Evolutionary conservation across 768 basidiomycete genomes (phyloP), one percentile per base, ranked within the genome.

Genomic region (Hirschioporus abietinus): DNA sequence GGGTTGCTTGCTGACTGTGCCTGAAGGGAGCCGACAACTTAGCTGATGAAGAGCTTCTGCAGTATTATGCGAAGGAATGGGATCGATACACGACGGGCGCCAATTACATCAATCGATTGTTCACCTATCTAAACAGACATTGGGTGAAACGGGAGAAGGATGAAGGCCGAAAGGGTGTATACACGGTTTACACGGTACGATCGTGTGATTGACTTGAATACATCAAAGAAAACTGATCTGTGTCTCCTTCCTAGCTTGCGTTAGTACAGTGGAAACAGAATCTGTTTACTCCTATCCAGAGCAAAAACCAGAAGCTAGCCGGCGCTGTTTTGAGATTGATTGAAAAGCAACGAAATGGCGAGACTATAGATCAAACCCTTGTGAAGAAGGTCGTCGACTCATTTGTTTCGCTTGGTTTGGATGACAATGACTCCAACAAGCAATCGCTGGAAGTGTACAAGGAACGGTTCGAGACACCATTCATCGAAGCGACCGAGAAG

Each of bases 131-230:
- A 66, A 99, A 99, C 78, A 93, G 96, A 64, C 95, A 99, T 78
- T 99, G 97, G 97, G 96, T 99, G 59, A 96, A 96, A 80, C 86
- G 96, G 64, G 97, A 99, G 76, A 88, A 96, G 73, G 96, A 99
- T 72, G 96, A 99, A 76, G 97, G 97, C 18, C 83, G 96, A 72
- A 96, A 93, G 78, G 91, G 89, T 58, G 92, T 99, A 24, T 99
- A 98, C 79, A 89, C 88, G 0, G 93, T 99, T 23, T 99, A 99
- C 75, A 99, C 96, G 27, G 96, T 96, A 70, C 74, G 90, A 79
- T 5, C 36, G 15, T 63, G 27, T 60, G 36, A 64, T 35, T 52
- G 42, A 52, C 12, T 52, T 10, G 3, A 52, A 3, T 52, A 12
- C 15, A 52, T 52, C 42, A 52, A 12, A 52, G 42, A 52, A 15